A percentile compares a stretch with the other conserved stretches of the same genome.
phyloP scores from a whole-genome alignment of 2,329 filamentous ascomycete genomes.

The Sclerotinia glacialis region DNA sequence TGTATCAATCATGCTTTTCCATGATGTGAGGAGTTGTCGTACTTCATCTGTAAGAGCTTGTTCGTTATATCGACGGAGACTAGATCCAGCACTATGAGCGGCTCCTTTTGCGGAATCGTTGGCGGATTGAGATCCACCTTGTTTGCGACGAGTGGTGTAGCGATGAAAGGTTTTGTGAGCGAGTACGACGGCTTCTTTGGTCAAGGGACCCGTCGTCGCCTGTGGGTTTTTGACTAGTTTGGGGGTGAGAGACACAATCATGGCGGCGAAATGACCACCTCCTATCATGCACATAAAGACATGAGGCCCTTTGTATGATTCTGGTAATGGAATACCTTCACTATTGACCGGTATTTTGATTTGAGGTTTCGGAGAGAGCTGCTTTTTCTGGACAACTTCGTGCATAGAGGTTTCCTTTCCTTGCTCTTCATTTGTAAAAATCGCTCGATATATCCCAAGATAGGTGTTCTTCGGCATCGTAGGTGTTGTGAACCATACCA shows the following conservation, averaged over 20 bases:
- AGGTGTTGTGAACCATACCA: conserved; percentile 83
- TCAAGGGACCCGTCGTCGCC: conserved; percentile 64
- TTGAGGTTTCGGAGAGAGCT: conserved; percentile 62
- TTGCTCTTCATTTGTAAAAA: conserved; percentile 73
- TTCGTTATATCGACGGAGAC: conserved; percentile 89
- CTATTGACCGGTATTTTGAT: conserved; percentile 50
- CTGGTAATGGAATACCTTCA: conserved; percentile 54
- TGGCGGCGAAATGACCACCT: conserved; percentile 94
- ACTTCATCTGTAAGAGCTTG: conserved; percentile 87
- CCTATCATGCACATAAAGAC: conserved; percentile 98
- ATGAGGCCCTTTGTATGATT: conserved; percentile 69
- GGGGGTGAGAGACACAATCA: conserved; percentile 86
- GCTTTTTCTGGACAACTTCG: conserved; percentile 70
- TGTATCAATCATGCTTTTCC: conserved; percentile 81
- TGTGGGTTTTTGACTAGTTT: conserved; percentile 63
- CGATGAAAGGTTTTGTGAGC: conserved; percentile 98
- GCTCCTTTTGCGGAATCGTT: conserved; percentile 93
- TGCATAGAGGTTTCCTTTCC: conserved; percentile 60
- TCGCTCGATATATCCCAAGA: conserved; percentile 79
- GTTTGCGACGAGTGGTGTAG: conserved; percentile 93
- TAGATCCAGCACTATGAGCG: conserved; percentile 90
- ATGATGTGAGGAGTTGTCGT: conserved; percentile 73
- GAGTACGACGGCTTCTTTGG: conserved; percentile 80
- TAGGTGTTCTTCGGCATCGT: conserved; percentile 73
- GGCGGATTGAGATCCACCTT: conserved; percentile 90